Evolutionary conservation across 2,329 filamentous ascomycete genomes (phyloP), one percentile per base, ranked within the genome.

Genomic region (Calonectria hawksworthii): DNA sequence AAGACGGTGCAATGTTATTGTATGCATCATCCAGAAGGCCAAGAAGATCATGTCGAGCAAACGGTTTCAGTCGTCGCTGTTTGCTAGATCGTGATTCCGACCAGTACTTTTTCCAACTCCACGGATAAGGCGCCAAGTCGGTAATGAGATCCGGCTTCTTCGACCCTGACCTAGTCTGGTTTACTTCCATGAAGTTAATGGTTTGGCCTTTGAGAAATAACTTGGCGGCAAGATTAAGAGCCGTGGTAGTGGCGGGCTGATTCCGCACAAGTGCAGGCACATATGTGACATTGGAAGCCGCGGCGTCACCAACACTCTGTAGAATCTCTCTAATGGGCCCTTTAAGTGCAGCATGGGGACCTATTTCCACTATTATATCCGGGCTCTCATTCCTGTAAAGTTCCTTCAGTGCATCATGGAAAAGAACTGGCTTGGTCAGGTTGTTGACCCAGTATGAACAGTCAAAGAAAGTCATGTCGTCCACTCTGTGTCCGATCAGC

Each of bases 241-340:
- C 85, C 0, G 85, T 84, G 16, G 87, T 84, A 1, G 88, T 87
- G 0, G 88, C 87, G 64, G 89, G 84, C 68, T 89, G 87, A 26
- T 89, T 88, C 41, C 91, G 88, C 3, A 89, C 79, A 3, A 94
- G 87, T 0, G 84, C 83, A 1, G 87, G 84, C 6, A 83, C 81
- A 69, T 90, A 90, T 1, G 85, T 83, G 34, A 88, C 82, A 74
- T 87, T 87, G 7, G 59, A 44, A 5, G 84, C 83, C 0, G 85
- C 85, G 36, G 85, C 83, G 3, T 84, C 83, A 44, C 86, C 86
- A 9, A 88, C 84, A 1, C 81, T 81, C 76, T 89, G 88, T 28
- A 89, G 79, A 21, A 89, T 89, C 80, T 90, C 87, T 79, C 89
- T 88, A 70, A 90, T 84, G 0, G 88, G 88, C 0, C 89, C 88